Percentiles rank a stretch among this genome's conserved stretches.
Conservation (phyloP, 163 green algal species). For the Coccomyxa subellipsoidea region DNA sequence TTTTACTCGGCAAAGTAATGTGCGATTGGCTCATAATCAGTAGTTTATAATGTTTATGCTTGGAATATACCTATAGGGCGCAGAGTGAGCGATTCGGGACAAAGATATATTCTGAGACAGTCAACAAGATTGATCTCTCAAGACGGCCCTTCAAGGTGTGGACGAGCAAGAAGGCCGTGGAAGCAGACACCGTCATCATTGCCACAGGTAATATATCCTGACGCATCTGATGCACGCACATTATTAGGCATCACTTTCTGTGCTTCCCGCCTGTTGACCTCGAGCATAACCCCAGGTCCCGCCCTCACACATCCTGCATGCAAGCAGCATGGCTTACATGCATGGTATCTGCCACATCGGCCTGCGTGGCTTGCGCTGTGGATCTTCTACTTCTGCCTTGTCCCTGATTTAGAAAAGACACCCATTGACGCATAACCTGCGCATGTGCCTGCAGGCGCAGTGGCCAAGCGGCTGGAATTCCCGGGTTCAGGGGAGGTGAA, state of each 20-base stretch:
- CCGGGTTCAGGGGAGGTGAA: conserved; percentile 66
- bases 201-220: conserved; percentile 43
- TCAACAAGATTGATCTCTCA: conserved; percentile 71
- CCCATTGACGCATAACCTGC: neutral
- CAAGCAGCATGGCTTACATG: too few relatives aligned
- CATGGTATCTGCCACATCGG: too few relatives aligned
- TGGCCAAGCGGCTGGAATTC: conserved; percentile 65
- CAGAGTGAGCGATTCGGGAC: conserved; percentile 79
- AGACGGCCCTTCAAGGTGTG: conserved; percentile 63
- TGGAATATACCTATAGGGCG: conserved; percentile 17
- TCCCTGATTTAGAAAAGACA: too few relatives aligned
- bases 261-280: too few relatives aligned
- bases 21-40: too few relatives aligned
- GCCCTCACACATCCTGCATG: too few relatives aligned
- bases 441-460: conserved; percentile 21
- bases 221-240: neutral
- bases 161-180: conserved; percentile 43
- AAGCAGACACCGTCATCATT: conserved; percentile 72
- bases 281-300: too few relatives aligned
- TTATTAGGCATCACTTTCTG: too few relatives aligned
- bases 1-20: too few relatives aligned
- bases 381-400: too few relatives aligned
- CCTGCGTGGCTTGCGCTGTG: too few relatives aligned
- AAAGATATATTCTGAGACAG: conserved; percentile 80
- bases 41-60: neutral